Conservation (phyloP, 2,329 filamentous ascomycete genomes). For the Hymenoscyphus linearis region DNA sequence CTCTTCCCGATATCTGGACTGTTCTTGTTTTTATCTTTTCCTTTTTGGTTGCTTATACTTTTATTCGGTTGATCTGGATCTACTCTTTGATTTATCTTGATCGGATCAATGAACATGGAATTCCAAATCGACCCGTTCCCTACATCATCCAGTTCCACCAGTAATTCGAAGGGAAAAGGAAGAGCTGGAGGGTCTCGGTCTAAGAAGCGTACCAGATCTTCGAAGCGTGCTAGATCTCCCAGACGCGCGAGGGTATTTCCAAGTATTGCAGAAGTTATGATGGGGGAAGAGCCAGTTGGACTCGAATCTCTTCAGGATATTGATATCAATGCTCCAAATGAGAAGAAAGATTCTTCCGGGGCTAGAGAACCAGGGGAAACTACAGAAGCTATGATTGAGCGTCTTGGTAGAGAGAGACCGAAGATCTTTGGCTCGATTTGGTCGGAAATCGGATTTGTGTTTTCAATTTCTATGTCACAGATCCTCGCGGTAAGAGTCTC, state of each 20-base stretch:
- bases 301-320: background rate
- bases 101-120: background rate
- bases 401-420: slow-evolving; percentile 53
- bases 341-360: slow-evolving; percentile 10
- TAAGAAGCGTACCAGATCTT: background rate
- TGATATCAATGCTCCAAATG: slow-evolving; percentile 8
- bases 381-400: slow-evolving; percentile 39
- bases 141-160: background rate
- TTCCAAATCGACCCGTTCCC: background rate
- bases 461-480: slow-evolving; percentile 54
- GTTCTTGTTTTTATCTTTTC: background rate
- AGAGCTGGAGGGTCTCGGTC: background rate
- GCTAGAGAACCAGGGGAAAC: slow-evolving; percentile 25
- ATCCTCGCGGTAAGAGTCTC: slow-evolving; percentile 43
- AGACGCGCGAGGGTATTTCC: background rate
- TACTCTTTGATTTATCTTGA: background rate
- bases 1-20: background rate
- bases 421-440: slow-evolving; percentile 44
- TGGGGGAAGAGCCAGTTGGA: background rate
- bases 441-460: slow-evolving; percentile 54
- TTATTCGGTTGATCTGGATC: background rate
- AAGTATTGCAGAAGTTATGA: background rate
- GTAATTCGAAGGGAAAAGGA: background rate
- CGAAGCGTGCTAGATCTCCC: background rate
- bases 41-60: background rate